phyloP scores from a whole-genome alignment of 2,329 filamentous ascomycete species.

The Sphaerulina vaccinii region DNA sequence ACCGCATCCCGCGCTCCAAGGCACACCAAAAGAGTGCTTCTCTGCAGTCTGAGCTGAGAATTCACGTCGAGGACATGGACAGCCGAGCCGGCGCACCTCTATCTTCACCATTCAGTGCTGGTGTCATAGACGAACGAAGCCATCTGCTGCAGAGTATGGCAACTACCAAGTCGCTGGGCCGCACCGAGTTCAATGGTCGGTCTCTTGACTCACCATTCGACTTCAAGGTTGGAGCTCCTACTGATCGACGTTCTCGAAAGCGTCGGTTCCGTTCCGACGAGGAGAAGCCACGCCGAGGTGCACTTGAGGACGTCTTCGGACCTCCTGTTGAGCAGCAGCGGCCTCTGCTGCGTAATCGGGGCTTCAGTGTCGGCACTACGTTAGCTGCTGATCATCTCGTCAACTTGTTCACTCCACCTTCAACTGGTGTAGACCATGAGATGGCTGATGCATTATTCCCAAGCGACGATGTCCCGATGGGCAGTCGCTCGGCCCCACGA shows the following conservation, averaged over 20 bases:
- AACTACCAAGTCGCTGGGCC: conserved; percentile 36
- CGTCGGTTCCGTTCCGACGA: conserved; percentile 58
- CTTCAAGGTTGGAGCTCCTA: conserved; percentile 50
- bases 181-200: conserved; percentile 33
- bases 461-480: conserved; percentile 22
- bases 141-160: conserved; percentile 38
- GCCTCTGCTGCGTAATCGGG: conserved; percentile 59
- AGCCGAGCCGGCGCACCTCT: conserved; percentile 29
- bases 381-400: conserved; percentile 52
- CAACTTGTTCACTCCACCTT: conserved; percentile 52
- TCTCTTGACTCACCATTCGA: conserved; percentile 55
- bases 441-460: conserved; percentile 34
- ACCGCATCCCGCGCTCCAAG: conserved; percentile 44
- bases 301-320: conserved; percentile 48
- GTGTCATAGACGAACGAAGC: conserved; percentile 22
- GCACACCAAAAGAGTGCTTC: conserved; percentile 54
- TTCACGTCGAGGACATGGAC: conserved; percentile 32
- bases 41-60: conserved; percentile 47
- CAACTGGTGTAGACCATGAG: conserved; percentile 27
- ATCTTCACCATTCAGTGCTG: conserved; percentile 46
- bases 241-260: conserved; percentile 55
- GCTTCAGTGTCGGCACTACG: conserved; percentile 60
- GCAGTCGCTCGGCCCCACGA: conserved; percentile 35
- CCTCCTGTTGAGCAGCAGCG: conserved; percentile 53
- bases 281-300: conserved; percentile 46